A percentile compares a stretch with the other conserved stretches of the same genome.
phyloP scores from a whole-genome alignment of 768 basidiomycete genomes.

The Agrocybe pediades region DNA sequence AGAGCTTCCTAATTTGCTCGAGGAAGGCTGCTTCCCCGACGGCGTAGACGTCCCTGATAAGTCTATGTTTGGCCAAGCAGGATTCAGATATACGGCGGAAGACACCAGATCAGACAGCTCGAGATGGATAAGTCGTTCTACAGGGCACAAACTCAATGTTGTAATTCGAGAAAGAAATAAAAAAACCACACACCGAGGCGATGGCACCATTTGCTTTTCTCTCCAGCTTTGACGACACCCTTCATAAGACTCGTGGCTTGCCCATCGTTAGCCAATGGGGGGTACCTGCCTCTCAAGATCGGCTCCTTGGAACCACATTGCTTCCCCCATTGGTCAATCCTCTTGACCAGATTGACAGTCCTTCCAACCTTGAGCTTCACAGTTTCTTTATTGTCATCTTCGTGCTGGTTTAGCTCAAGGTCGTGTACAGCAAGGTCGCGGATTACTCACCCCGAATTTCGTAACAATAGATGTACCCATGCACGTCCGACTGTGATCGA shows the following conservation, averaged over 20 bases:
- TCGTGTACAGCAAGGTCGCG: background rate
- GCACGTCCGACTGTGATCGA: conserved; percentile 55
- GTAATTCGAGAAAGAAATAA: background rate
- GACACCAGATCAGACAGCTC: conserved; percentile 72
- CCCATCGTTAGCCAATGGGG: conserved; percentile 46
- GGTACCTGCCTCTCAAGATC: conserved; percentile 75
- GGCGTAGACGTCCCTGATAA: conserved; percentile 15
- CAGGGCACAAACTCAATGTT: background rate
- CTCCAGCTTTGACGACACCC: conserved; percentile 63
- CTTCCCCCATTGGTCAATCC: conserved; percentile 80
- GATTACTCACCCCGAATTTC: conserved; percentile 65
- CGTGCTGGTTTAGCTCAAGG: background rate
- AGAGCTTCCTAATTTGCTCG: conserved; percentile 14
- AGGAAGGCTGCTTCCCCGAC: conserved; percentile 18
- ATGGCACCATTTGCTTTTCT: conserved; percentile 67
- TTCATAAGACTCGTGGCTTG: conserved; percentile 56
- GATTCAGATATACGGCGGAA: conserved; percentile 60
- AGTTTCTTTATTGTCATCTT: conserved; percentile 28
- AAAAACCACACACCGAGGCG: conserved; percentile 48
- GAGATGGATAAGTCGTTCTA: conserved; percentile 77
- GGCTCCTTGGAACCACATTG: conserved; percentile 80
- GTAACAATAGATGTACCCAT: conserved; percentile 83
- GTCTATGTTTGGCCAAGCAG: conserved; percentile 42
- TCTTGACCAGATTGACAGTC: conserved; percentile 68
- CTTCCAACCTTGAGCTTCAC: conserved; percentile 82